phyloP scores from a whole-genome alignment of 306 rosid species.

The Cicer arietinum region DNA sequence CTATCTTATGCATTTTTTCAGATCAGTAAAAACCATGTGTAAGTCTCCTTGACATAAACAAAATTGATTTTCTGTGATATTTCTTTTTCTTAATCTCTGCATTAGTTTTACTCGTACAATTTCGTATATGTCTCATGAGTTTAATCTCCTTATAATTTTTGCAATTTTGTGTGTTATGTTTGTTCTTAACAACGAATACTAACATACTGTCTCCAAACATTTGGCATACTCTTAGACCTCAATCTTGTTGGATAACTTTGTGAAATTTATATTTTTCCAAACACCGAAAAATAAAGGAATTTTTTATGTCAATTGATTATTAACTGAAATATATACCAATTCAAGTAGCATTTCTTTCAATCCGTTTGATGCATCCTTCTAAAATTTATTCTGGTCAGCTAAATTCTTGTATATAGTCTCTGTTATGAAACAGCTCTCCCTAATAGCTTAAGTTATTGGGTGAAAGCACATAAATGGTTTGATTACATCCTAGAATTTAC shows the following conservation, averaged over 20 bases:
- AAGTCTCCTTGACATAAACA: background rate
- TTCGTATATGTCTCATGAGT: background rate
- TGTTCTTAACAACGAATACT: background rate
- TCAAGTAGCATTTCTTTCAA: slow-evolving; percentile 27
- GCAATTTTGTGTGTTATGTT: background rate
- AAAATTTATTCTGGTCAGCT: slow-evolving; percentile 26
- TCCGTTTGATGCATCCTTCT: slow-evolving; percentile 38
- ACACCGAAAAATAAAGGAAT: slow-evolving; percentile 5
- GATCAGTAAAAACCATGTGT: background rate
- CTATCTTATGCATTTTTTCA: background rate
- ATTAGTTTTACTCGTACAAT: background rate
- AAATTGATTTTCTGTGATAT: background rate
- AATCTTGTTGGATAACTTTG: background rate
- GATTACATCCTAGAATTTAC: background rate
- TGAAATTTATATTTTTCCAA: background rate
- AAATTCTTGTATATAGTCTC: background rate
- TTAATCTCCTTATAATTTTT: slow-evolving; percentile 1
- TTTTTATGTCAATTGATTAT: slow-evolving; percentile 25
- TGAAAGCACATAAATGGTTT: slow-evolving; percentile 25
- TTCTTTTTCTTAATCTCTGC: background rate
- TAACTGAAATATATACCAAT: background rate
- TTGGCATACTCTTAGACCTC: slow-evolving; percentile 5
- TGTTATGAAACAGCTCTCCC: slow-evolving; percentile 14
- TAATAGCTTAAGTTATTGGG: slow-evolving; percentile 24
- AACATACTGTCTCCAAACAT: background rate